Percentiles rank a stretch among this genome's conserved stretches.
Evolutionary conservation across 75 land plant genomes (phyloP).

Genomic region (Pinus taeda): DNA sequence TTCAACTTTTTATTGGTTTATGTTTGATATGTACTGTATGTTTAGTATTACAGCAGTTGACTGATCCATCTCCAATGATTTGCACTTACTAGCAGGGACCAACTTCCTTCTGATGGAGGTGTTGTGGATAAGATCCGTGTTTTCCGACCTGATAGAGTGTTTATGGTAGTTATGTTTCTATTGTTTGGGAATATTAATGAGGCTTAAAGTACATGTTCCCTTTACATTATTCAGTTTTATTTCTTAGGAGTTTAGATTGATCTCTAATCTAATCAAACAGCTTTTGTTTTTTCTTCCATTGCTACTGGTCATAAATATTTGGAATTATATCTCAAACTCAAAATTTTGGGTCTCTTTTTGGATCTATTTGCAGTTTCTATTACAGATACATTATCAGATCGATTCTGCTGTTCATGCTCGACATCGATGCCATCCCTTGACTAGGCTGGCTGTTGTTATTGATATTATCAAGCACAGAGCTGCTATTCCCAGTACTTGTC

Average conservation of each 20-base stretch:
- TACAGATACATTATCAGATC: conserved; percentile 84
- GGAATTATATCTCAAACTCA: not conserved
- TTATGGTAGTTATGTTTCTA: conserved; percentile 50
- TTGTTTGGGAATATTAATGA: not conserved
- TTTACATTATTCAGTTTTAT: not conserved
- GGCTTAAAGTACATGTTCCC: not conserved
- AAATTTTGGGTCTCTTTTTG: not conserved
- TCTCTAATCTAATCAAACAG: no score
- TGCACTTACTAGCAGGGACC: conserved; percentile 36
- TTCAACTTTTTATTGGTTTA: not conserved
- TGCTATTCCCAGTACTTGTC: conserved; percentile 69
- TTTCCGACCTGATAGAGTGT: conserved; percentile 91
- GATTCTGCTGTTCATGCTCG: conserved; percentile 62
- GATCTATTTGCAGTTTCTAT: conserved; percentile 68
- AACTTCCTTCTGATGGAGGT: conserved; percentile 18
- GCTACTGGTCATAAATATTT: not conserved
- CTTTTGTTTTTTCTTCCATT: no score
- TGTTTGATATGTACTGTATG: not conserved
- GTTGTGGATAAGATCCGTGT: conserved; percentile 77
- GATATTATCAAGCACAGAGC: conserved; percentile 64
- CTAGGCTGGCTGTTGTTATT: conserved; percentile 62
- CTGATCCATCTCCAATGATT: conserved; percentile 5
- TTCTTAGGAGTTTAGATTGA: not conserved
- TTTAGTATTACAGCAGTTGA: not conserved
- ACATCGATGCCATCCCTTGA: conserved; percentile 59